Evolutionary conservation across 257 asterid genomes (phyloP), one percentile per base, ranked within the genome.

Genomic region (Misopates orontium): DNA sequence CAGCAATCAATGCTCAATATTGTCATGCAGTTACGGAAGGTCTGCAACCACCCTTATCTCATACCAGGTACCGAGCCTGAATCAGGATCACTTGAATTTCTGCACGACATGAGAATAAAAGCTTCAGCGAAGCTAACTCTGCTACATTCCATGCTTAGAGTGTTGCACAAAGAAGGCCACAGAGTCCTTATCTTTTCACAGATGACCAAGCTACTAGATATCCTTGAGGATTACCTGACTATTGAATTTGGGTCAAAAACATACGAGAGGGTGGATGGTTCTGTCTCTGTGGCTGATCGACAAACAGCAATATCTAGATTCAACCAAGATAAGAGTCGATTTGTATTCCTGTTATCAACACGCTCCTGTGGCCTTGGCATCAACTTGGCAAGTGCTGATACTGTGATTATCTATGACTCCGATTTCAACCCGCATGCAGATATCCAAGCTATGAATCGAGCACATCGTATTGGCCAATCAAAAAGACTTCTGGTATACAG

Each of bases 371-470:
- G 99, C 74, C 96, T 94, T 64, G 99, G 99, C 67, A 94, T 94
- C 80, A 94, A 94, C 87, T 82, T 94, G 86, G 99, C 99, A 16
- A 90, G 96, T 72, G 99, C 99, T 67, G 99, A 94, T 70, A 94
- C 99, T 55, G 99, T 94, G 28, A 71, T 94, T 65, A 90, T 94
- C 25, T 94, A 94, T 77, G 99, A 94, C 77, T 92, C 97, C 20
- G 99, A 94, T 75, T 94, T 88, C 76, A 94, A 94, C 68, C 99
- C 97, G 10, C 99, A 94, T 79, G 99, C 97, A 55, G 99, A 94
- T 85, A 87, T 94, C 64, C 99, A 94, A 81, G 99, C 99, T 22
- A 94, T 94, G 99, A 88, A 88, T 75, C 79, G 99, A 58, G 99
- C 99, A 0, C 99, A 94, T 67, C 82, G 99, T 52, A 91, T 94